phyloP scores from a whole-genome alignment of 257 asterid species.

The Solanum pennellii region DNA sequence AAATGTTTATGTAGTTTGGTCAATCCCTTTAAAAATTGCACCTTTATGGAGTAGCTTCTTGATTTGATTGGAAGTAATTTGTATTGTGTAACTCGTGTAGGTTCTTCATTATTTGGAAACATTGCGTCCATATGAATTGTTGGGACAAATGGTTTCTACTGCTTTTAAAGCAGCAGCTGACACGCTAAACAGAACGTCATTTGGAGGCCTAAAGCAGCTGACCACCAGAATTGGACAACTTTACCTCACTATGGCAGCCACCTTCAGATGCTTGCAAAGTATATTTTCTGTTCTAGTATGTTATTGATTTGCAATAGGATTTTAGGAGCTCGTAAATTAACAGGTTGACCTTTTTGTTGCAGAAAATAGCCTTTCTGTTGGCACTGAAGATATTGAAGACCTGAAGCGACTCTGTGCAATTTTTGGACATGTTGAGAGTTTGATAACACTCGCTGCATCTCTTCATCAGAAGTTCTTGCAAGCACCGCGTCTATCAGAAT shows the following conservation, averaged over 20 bases:
- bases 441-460: conserved; percentile 60
- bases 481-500: conserved; percentile 58
- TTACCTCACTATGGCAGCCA: conserved; percentile 53
- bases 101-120: conserved; percentile 96
- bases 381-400: conserved; percentile 49
- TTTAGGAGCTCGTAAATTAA: background rate
- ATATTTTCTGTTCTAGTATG: background rate
- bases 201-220: conserved; percentile 61
- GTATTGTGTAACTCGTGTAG: conserved; percentile 2
- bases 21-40: background rate
- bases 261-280: conserved; percentile 54
- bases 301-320: background rate
- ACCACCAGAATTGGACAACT: conserved; percentile 51
- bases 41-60: background rate
- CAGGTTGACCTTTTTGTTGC: conserved; percentile 4
- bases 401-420: conserved; percentile 50
- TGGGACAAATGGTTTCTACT: conserved; percentile 83
- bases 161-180: conserved; percentile 86
- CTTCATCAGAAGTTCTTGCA: conserved; percentile 65
- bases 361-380: conserved; percentile 33
- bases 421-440: conserved; percentile 70
- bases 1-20: background rate
- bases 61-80: background rate
- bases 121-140: conserved; percentile 50
- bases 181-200: conserved; percentile 59